Evolutionary conservation across 345 rosid species (phyloP).

Genomic region (Arabis hirsuta): DNA sequence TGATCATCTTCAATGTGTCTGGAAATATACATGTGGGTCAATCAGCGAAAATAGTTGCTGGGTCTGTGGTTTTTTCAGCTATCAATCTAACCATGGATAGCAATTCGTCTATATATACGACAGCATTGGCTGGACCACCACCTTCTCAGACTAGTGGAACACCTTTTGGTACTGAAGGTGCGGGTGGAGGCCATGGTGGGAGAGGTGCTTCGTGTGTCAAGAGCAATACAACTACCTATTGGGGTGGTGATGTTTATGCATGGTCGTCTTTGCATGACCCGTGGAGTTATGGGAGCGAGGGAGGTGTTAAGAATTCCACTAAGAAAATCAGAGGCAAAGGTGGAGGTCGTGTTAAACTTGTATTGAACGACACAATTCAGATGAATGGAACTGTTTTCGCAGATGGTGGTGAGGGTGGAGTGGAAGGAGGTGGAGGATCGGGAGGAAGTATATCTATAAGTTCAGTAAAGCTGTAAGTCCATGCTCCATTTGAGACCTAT

Average conservation of each 20-base stretch:
- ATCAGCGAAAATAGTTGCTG: slow-evolving; percentile 65
- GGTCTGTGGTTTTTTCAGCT: slow-evolving; percentile 68
- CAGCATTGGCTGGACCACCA: slow-evolving; percentile 80
- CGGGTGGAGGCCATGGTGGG: slow-evolving; percentile 99
- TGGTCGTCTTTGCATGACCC: slow-evolving; percentile 88
- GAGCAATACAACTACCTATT: slow-evolving; percentile 59
- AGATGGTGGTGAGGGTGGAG: slow-evolving; percentile 87
- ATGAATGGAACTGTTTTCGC: slow-evolving; percentile 81
- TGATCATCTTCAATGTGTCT: slow-evolving; percentile 65
- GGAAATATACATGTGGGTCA: slow-evolving; percentile 79
- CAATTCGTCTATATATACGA: slow-evolving; percentile 70
- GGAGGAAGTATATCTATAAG: slow-evolving; percentile 83
- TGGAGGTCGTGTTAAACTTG: slow-evolving; percentile 82
- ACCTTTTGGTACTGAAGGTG: slow-evolving; percentile 79
- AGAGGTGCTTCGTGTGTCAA: slow-evolving; percentile 90
- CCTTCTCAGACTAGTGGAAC: slow-evolving; percentile 98
- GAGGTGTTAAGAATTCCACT: slow-evolving; percentile 61
- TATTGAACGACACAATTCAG: slow-evolving; percentile 60
- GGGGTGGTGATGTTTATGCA: slow-evolving; percentile 98
- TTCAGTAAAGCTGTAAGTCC: slow-evolving; percentile 81
- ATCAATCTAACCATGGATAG: slow-evolving; percentile 64
- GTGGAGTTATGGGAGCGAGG: slow-evolving; percentile 95
- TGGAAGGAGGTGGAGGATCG: slow-evolving; percentile 90
- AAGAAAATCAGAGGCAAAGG: slow-evolving; percentile 75
- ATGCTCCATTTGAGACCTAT: slow-evolving; percentile 9